Evolutionary conservation across 2,329 filamentous ascomycete species (phyloP).

Genomic region (Scytalidium sp.): DNA sequence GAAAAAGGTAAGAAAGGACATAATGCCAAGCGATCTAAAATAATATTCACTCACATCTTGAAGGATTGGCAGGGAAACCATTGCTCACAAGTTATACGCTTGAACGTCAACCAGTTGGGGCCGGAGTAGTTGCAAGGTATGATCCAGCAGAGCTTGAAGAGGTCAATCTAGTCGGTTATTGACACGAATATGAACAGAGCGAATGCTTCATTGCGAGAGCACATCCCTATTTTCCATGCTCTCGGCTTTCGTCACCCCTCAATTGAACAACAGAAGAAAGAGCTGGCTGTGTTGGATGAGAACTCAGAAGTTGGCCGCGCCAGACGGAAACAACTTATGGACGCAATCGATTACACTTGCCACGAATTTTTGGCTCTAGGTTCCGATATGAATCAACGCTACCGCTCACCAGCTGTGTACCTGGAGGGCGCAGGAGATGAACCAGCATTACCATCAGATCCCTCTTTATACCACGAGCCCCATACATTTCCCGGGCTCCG

Average conservation of each 20-base stretch:
- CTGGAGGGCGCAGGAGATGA: conserved; percentile 36
- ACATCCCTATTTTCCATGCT: conserved; percentile 41
- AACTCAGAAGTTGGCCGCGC: conserved; percentile 33
- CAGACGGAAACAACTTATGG: conserved; percentile 36
- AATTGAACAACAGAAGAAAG: conserved; percentile 33
- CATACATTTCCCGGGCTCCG: conserved; percentile 57
- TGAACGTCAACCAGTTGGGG: conserved; percentile 49
- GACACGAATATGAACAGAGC: conserved; percentile 26
- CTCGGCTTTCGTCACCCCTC: conserved; percentile 40
- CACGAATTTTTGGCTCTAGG: conserved; percentile 55
- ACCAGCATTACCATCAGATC: conserved; percentile 31
- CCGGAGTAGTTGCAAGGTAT: conserved; percentile 16
- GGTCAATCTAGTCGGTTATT: background rate
- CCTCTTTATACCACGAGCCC: conserved; percentile 38
- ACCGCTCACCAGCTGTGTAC: conserved; percentile 43
- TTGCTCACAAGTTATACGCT: conserved; percentile 40
- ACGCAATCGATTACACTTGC: conserved; percentile 38
- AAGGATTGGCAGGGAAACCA: background rate
- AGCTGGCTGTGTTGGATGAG: conserved; percentile 39
- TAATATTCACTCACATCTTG: background rate
- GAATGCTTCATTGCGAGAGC: conserved; percentile 54
- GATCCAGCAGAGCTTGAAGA: background rate
- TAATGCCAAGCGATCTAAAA: background rate
- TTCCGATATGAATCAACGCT: conserved; percentile 57
- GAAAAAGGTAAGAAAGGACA: conserved; percentile 28